Base-by-base conservation (phyloP, 495 filamentous ascomycete species). In the Penicillium cataractarum region DNA sequence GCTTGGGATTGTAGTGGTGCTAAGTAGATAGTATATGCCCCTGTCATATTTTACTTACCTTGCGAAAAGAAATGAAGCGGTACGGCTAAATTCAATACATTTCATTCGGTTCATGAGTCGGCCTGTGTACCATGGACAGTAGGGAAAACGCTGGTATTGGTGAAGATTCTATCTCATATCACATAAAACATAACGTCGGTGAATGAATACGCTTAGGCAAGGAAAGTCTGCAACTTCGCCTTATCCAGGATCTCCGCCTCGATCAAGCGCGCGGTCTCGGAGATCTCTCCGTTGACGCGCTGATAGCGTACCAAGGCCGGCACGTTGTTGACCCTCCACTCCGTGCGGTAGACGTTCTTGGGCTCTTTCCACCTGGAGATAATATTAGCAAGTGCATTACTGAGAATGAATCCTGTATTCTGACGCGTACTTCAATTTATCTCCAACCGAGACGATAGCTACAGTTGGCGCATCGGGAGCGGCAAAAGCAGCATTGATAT, bases 161-260 rank as follows among this genome's bases (percentile, higher is more conserved):
- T 21, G 31, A 54, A 35, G 13, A 24, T 9, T 54, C 31, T 33
- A 54, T 37, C 27, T 32, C 29, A 54, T 22, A 35, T 54, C 51
- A 33, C 31, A 54, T 33, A 21, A 22, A 22, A 6, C 46, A 50
- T 50, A 50, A 50, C 8, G 12, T 12, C 17, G 13, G 46, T 22
- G 3, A 5, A 21, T 2, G 17, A 22, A 21, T 12, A 17, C 19
- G 22, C 22, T 61, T 40, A 65, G 49, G 63, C 58, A 33, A 66
- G 50, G 32, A 72, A 66, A 27, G 33, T 53, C 24, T 35, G 55
- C 1, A 75, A 53, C 49, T 58, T 65, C 31, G 61, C 51, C 61
- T 67, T 60, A 44, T 76, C 63, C 42, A 74, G 55, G 32, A 76
- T 76, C 53, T 76, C 68, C 1, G 53, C 68, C 46, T 76, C 73